phyloP scores from a whole-genome alignment of 169 alveolate species.

The Eimeria necatrix region DNA sequence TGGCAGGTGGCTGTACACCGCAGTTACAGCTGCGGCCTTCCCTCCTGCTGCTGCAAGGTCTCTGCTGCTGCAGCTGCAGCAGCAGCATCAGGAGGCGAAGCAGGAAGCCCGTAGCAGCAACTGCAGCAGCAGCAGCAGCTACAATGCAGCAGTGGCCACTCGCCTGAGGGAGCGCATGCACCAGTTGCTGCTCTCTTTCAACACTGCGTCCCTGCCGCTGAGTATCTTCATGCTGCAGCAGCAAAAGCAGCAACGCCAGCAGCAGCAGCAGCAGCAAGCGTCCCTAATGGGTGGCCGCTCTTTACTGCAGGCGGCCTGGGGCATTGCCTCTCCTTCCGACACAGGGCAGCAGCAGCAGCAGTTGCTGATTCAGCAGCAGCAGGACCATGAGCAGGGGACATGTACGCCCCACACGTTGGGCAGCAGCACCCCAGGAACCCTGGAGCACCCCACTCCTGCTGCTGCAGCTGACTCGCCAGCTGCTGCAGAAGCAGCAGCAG shows the following conservation, averaged over 20 bases:
- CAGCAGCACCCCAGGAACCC: constrained; percentile 2
- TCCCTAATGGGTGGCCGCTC: background rate
- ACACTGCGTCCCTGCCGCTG: background rate
- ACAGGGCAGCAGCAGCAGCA: background rate
- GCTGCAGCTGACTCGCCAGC: background rate
- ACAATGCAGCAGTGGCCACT: background rate
- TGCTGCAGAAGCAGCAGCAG: constrained; percentile 18
- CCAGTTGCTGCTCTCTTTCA: background rate
- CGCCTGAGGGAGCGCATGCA: background rate
- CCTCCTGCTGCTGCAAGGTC: background rate
- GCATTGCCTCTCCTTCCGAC: background rate
- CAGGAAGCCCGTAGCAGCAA: background rate
- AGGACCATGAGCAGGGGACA: background rate
- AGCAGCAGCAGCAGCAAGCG: background rate
- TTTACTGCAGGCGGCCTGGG: constrained; percentile 61
- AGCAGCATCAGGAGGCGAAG: background rate
- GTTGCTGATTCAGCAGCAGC: background rate
- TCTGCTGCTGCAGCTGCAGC: constrained; percentile 36
- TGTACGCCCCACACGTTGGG: background rate
- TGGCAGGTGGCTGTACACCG: constrained; percentile 34
- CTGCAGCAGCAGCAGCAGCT: background rate
- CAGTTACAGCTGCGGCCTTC: background rate
- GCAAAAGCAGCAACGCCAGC: constrained; percentile 47
- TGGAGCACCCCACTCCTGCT: background rate
- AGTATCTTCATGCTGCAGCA: constrained; percentile 1